Evolutionary conservation across 2,329 filamentous ascomycete species (phyloP), one percentile per base, ranked within the genome.

Genomic region (Acephala macrosclerotiorum): DNA sequence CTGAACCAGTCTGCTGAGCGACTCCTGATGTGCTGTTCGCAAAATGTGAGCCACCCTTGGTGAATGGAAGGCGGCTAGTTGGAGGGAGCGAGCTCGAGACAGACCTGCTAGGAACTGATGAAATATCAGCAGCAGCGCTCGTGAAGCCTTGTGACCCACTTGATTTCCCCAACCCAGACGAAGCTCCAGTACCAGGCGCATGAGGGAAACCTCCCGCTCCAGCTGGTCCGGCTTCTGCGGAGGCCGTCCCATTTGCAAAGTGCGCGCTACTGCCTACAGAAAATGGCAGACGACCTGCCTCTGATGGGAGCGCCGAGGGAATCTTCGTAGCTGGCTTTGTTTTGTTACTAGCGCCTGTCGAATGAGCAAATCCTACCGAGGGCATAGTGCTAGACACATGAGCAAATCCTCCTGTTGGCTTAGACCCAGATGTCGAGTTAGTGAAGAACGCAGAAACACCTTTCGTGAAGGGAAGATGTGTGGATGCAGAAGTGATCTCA

Each of bases 381-480:
- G 25, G 20, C 20, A 14, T n/a, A n/a, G 29, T 33, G 4, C 29
- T 9, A 33, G 47, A 25, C 3, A n/a, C 18, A 4, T 51, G n/a
- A 51, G 12, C 47, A 51, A 29, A 51, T 12, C 47, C 25, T 51
- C 12, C 47, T 22, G 47, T 22, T 20, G 47, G 47, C 6, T 6
- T 14, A 12, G 25, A 7, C 22, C 7, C 47, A 20, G 47, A 25
- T 20, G 47, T 51, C 20, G 20, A 25, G 47, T 51, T 51, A 3
- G 47, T 51, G 25, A 51, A 51, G 20, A 42, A 42, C 12, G 38
- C 38, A 42, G 59, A 33, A 33, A 33, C 33, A 26, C 45, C 59
- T 6, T 40, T 61, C 9, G 59, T 61, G 29, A 14, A 56, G 12
- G 33, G 45, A 49, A 29, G 33, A 25, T 33, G 51, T 20, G 47